Evolutionary conservation across 345 rosid species (phyloP), one percentile per base, ranked within the genome.

Genomic region (Cardamine chenopodiifolia): DNA sequence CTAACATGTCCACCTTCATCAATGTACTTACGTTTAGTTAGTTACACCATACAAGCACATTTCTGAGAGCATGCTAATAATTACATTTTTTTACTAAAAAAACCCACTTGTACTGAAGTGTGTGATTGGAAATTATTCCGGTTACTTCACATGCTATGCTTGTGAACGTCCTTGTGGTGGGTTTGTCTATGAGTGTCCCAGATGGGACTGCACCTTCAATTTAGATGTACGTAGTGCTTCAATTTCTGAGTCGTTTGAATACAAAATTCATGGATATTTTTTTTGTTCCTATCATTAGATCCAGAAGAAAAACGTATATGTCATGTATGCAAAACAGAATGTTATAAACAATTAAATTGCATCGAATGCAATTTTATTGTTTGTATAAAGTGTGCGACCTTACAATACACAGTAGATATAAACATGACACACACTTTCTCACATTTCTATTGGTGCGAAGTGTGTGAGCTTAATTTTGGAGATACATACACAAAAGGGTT

Each of bases 101-200:
- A 8, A 39, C 13, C 44, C 44, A 13, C 44, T 39, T 39, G 13
- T 12, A 39, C n/a, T 39, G 10, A 37, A 37, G 15, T 11, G 0
- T 37, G 5, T 0, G 14, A 11, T 4, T 3, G 1, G 1, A 37
- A 3, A 3, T 37, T 3, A 3, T 37, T 37, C 0, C 3, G 12
- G 15, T 37, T 11, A 4, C 15, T 37, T 37, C 42, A 0, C 0
- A 0, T 37, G 44, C 2, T 0, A 1, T 12, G 44, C 44, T 12
- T 13, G 44, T 39, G 0, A 1, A 2, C n/a, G 44, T 39, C 0
- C 0, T 39, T 39, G 6, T 1, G 2, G 6, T 39, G 44, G 15
- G 15, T 39, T 39, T 39, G 6, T 12, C 15, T 12, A 39, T 39
- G 0, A 13, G 44, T 39, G 44, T 12, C 0, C 0, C 14, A 40